Evolutionary conservation across 2,329 filamentous ascomycete genomes (phyloP).

Genomic region (Epichloe typhina): DNA sequence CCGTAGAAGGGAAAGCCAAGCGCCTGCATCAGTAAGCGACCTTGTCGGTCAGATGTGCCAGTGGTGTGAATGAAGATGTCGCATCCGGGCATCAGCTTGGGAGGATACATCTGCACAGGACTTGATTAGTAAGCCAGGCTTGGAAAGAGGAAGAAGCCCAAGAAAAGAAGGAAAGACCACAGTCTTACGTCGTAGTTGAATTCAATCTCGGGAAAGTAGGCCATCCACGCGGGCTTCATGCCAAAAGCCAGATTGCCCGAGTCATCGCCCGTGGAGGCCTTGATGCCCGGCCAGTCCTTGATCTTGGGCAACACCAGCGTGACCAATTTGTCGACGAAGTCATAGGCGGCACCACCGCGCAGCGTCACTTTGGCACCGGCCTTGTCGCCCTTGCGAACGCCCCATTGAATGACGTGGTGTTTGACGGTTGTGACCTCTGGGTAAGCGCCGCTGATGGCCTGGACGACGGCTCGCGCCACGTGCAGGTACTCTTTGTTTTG

Average conservation of each 20-base stretch:
- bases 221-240: conserved; percentile 59
- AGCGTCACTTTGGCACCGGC: conserved; percentile 68
- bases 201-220: conserved; percentile 86
- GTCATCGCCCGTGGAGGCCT: conserved; percentile 59
- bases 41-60: conserved; percentile 74
- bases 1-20: conserved; percentile 59
- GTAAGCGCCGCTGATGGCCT: conserved; percentile 71
- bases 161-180: conserved; percentile 10
- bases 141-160: not conserved
- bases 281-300: conserved; percentile 79
- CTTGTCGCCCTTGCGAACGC: conserved; percentile 55
- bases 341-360: conserved; percentile 66
- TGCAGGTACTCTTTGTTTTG: conserved; percentile 65
- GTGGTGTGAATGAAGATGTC: conserved; percentile 75
- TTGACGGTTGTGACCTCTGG: conserved; percentile 57
- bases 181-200: conserved; percentile 77
- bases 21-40: conserved; percentile 50
- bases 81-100: conserved; percentile 70
- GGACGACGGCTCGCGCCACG: conserved; percentile 70
- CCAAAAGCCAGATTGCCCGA: conserved; percentile 82
- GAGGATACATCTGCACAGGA: conserved; percentile 40
- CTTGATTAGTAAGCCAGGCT: not conserved
- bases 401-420: conserved; percentile 62
- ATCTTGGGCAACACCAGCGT: conserved; percentile 87
- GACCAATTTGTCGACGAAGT: conserved; percentile 82